Evolutionary conservation across 306 rosid genomes (phyloP), one percentile per base, ranked within the genome.

Genomic region (Gillenia trifoliata): DNA sequence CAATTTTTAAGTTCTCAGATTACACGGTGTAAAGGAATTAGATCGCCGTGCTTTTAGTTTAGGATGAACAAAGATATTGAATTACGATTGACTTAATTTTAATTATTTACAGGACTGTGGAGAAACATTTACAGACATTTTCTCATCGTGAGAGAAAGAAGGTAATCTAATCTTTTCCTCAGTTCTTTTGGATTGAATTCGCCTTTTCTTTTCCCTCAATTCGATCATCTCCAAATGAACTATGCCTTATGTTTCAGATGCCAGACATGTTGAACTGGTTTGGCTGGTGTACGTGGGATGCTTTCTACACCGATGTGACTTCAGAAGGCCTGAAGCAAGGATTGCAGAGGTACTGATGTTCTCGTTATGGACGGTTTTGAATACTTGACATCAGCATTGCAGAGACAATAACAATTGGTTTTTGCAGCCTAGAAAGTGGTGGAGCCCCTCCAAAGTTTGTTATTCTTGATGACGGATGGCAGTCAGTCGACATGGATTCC

Each of bases 241-340:
- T 11, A 13, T 54, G 29, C 4, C 34, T 64, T 75, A 71, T 63
- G 70, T 13, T 83, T 68, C 83, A 93, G 98, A 88, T 93, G 97
- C 98, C 98, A 50, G 94, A 89, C 83, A 78, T 91, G 75, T 74
- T 93, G 87, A 86, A 91, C 85, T 93, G 97, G 98, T 91, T 93
- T 80, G 98, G 98, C 3, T 93, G 97, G 97, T 91, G 97, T 63
- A 91, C 97, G n/a, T 93, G 98, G 98, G 97, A 93, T 75, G 98
- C 98, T 73, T 93, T 91, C 84, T 93, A 93, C 71, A 93, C 98
- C 9, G 83, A 79, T 25, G 94, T 93, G 50, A 80, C 83, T 79
- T 87, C 96, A 6, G 92, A 91, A 43, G 96, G 93, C 17, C 90
- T 93, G 62, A 88, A 89, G 84, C 80, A 87, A 78, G 98, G 98